Conservation (phyloP, 2,329 filamentous ascomycete genomes). For the Nigrospora oryzae region DNA sequence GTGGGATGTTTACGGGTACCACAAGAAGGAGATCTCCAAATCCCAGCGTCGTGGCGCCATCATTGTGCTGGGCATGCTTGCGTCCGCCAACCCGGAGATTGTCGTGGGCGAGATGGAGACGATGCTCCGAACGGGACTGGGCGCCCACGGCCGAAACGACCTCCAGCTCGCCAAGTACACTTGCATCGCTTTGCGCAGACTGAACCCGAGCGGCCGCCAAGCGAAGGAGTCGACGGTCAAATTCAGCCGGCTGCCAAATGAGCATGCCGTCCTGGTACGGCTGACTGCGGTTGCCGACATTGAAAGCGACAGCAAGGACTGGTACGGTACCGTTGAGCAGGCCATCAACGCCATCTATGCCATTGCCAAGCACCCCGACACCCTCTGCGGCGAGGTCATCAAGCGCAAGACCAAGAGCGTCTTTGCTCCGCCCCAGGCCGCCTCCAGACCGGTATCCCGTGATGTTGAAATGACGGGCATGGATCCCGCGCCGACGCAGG, state of each 20-base stretch:
- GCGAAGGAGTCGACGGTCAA: constrained; percentile 62
- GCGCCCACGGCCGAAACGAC: constrained; percentile 70
- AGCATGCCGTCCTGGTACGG: constrained; percentile 77
- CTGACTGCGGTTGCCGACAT: constrained; percentile 82
- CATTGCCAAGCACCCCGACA: constrained; percentile 88
- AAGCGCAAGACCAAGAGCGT: constrained; percentile 79
- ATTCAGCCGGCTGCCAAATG: constrained; percentile 76
- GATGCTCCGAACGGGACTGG: constrained; percentile 85
- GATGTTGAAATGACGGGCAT: constrained; percentile 26
- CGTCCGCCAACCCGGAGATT: constrained; percentile 84
- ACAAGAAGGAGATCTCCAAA: constrained; percentile 85
- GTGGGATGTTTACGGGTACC: constrained; percentile 95
- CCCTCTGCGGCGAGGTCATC: constrained; percentile 84
- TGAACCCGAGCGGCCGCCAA: constrained; percentile 77
- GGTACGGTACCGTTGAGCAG: constrained; percentile 93
- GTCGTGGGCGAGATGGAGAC: constrained; percentile 92
- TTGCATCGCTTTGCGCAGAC: constrained; percentile 83
- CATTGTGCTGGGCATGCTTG: constrained; percentile 94
- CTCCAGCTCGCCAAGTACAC: constrained; percentile 90
- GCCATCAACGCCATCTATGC: constrained; percentile 93
- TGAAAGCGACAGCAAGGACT: constrained; percentile 84
- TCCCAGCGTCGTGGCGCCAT: constrained; percentile 88
- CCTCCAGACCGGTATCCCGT: constrained; percentile 37
- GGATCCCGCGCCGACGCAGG: background rate
- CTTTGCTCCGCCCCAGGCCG: constrained; percentile 38